A percentile compares a stretch with the other conserved stretches of the same genome.
phyloP scores from a whole-genome alignment of 352 stramenopile genomes.

The Thraustochytrium sp. region DNA sequence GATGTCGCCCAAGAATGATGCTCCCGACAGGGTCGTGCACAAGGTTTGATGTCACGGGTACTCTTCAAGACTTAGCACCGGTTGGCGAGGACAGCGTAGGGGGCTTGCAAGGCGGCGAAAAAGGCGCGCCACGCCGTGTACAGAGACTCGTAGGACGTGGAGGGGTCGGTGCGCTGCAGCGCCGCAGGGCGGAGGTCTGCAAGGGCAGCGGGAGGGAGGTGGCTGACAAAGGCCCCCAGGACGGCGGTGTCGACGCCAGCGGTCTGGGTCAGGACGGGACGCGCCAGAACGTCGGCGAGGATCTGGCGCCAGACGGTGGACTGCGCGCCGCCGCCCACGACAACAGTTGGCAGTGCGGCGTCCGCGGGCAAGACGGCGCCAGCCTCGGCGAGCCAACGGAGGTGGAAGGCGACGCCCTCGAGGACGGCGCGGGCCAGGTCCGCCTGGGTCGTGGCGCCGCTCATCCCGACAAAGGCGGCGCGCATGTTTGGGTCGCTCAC shows the following conservation, averaged over 20 bases:
- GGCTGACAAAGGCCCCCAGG: not conserved
- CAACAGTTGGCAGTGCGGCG: not conserved
- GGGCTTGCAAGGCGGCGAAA: not conserved
- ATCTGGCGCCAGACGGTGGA: not conserved
- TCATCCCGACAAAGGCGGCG: not conserved
- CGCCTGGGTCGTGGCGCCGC: not conserved
- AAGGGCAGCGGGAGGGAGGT: not conserved
- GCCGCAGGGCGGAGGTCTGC: no score
- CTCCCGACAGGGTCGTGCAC: no score
- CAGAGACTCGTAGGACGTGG: not conserved
- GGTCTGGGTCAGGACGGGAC: not conserved
- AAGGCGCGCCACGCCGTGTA: not conserved
- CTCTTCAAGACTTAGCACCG: no score
- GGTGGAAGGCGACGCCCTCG: constrained; percentile 15
- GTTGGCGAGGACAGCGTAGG: not conserved
- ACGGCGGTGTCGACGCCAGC: not conserved
- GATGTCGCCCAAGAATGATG: no score
- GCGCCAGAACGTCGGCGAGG: not conserved
- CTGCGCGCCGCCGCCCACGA: not conserved
- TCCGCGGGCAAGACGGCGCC: not conserved
- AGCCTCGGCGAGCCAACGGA: not conserved
- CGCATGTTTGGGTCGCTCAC: not conserved
- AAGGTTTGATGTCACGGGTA: no score
- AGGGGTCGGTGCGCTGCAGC: no score
- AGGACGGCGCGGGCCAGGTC: not conserved